Base-by-base conservation (phyloP, 2,329 filamentous ascomycete genomes). In the Colletotrichum falcatum region DNA sequence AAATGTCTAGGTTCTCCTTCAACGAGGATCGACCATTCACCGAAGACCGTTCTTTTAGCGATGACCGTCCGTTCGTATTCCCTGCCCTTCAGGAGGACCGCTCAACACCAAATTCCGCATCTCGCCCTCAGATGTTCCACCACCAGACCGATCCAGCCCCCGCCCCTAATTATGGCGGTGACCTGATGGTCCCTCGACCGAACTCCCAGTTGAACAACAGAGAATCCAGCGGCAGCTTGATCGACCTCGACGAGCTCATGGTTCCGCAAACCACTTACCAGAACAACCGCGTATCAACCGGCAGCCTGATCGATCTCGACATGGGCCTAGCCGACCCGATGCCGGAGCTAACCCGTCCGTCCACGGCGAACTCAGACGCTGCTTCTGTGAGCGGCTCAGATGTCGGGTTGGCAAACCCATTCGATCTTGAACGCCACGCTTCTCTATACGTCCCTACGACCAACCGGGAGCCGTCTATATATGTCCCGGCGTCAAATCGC, bases 391-490 rank as follows among this genome's bases (percentile, higher is more conserved):
- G 84, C 9, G 88, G 88, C 61, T 89, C 88, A 0, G 87, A 90
- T 66, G 77, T 87, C 39, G 85, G 87, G 33, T 82, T 84, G 16
- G 84, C 82, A 2, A 88, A 89, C 73, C 88, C 89, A 0, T 91
- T 91, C 67, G 88, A 90, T 65, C 82, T 91, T 4, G 89, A 91
- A 76, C 85, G 86, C n/a, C 89, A 90, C 73, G 82, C 87, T 1
- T 90, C 88, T 1, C 79, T 89, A 1, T 88, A 89, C 72, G 81
- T 80, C 16, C 78, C 82, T 5, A 75, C 79, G 5, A 77, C 79
- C 0, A 82, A 80, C 60, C 82, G 88, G 44, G 87, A 89, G 72
- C 87, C 87, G 0, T 89, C 87, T 4, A 89, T 90, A 56, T 90
- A 90, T 74, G 85, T 90, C 16, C 78, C 82, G 2, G 74, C 79